Evolutionary conservation across 73 alveolate species (phyloP).

Genomic region (Paramecium biaurelia): DNA sequence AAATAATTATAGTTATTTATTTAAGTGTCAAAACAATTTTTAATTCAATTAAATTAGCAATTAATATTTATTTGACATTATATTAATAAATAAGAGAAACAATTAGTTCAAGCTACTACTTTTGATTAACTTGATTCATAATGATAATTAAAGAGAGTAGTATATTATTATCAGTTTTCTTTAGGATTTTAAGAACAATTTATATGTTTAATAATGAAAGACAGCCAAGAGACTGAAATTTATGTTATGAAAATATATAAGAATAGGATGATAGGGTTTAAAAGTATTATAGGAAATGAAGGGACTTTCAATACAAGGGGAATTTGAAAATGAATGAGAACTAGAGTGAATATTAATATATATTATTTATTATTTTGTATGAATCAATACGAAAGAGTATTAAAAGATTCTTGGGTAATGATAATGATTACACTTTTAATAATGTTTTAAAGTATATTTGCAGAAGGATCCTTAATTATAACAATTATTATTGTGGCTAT

Average conservation of each 20-base stretch:
- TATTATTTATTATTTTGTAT: neutral
- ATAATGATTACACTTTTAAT: neutral
- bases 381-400: neutral
- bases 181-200: neutral
- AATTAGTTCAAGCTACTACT: neutral
- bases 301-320: neutral
- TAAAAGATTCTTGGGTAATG: neutral
- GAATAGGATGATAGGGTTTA: neutral
- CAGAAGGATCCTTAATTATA: neutral
- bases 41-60: neutral
- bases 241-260: neutral
- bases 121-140: neutral
- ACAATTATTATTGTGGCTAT: neutral
- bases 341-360: neutral
- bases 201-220: neutral
- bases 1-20: neutral
- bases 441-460: conserved; percentile 3
- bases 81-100: neutral
- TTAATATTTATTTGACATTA: neutral
- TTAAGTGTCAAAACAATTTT: neutral
- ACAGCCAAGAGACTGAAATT: neutral
- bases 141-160: neutral
- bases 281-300: neutral
- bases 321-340: neutral
- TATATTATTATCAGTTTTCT: neutral